Evolutionary conservation across 768 basidiomycete species (phyloP).

Genomic region (Tylopilus balloui): DNA sequence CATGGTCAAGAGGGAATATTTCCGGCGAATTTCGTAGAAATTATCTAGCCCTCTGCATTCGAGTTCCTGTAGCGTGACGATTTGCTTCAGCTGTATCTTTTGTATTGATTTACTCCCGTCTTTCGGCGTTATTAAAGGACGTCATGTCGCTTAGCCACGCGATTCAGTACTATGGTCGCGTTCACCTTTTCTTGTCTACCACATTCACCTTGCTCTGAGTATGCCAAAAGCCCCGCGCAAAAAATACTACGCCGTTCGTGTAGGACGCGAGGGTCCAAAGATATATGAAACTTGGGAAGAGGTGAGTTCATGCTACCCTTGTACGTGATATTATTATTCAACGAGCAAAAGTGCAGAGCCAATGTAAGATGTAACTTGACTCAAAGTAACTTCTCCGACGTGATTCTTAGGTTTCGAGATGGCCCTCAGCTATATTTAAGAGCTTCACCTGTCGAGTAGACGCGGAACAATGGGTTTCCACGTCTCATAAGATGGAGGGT

Average conservation of each 20-base stretch:
- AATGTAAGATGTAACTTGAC: conserved; percentile 32
- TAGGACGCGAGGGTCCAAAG: conserved; percentile 52
- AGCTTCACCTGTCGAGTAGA: conserved; percentile 42
- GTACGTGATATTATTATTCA: background rate
- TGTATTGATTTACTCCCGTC: background rate
- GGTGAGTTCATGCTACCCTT: conserved; percentile 32
- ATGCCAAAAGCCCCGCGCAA: conserved; percentile 31
- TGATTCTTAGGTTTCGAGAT: conserved; percentile 45
- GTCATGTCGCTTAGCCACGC: background rate
- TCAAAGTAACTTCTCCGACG: background rate
- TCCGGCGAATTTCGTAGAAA: conserved; percentile 82
- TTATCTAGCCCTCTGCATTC: conserved; percentile 32
- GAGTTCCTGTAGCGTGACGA: background rate
- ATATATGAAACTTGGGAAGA: conserved; percentile 61
- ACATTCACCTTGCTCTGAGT: background rate
- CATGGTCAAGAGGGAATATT: conserved; percentile 62
- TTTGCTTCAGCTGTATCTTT: conserved; percentile 1
- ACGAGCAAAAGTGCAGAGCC: conserved; percentile 38
- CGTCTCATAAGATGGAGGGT: conserved; percentile 12
- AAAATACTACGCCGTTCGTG: conserved; percentile 60
- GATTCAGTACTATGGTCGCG: background rate
- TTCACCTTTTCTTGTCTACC: background rate
- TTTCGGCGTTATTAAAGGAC: no score
- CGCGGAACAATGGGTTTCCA: conserved; percentile 49
- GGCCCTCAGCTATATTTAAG: conserved; percentile 48